A percentile compares a stretch with the other conserved stretches of the same genome.
Evolutionary conservation across 192 early-diverging fungal species (phyloP).

Genomic region (Spizellomyces punctatus): DNA sequence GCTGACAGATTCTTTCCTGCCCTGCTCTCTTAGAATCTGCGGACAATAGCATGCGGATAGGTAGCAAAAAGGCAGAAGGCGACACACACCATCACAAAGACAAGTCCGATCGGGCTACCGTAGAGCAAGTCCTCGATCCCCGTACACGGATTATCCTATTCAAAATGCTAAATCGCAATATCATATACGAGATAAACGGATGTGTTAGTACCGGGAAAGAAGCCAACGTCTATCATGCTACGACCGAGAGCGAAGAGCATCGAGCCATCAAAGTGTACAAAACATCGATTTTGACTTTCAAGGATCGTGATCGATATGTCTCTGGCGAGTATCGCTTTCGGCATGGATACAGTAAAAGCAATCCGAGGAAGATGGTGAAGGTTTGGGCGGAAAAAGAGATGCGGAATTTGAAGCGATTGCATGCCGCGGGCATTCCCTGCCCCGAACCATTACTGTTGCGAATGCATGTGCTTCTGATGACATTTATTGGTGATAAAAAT

Average conservation of each 20-base stretch:
- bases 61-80: constrained; percentile 42
- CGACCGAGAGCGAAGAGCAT: constrained; percentile 78
- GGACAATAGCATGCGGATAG: constrained; percentile 31
- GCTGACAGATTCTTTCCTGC: constrained; percentile 11
- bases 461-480: constrained; percentile 96
- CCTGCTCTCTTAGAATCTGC: constrained; percentile 51
- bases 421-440: constrained; percentile 82
- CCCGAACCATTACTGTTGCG: constrained; percentile 85
- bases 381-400: constrained; percentile 99
- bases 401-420: constrained; percentile 93
- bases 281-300: constrained; percentile 96
- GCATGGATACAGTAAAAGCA: constrained; percentile 90
- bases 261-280: constrained; percentile 98
- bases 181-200: constrained; percentile 93
- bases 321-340: constrained; percentile 94
- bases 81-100: constrained; percentile 64
- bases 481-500: constrained; percentile 85
- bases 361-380: constrained; percentile 98
- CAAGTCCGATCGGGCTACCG: constrained; percentile 93
- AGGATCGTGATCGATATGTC: constrained; percentile 97
- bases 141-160: constrained; percentile 96
- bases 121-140: constrained; percentile 97
- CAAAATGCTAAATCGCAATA: constrained; percentile 87
- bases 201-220: constrained; percentile 98
- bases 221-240: constrained; percentile 97